These are phyloP conservation scores for Myriosclerotinia duriaeana DNA, from an alignment of 2,329 filamentous ascomycete genomes.

Conservation along the genomic window DNA sequence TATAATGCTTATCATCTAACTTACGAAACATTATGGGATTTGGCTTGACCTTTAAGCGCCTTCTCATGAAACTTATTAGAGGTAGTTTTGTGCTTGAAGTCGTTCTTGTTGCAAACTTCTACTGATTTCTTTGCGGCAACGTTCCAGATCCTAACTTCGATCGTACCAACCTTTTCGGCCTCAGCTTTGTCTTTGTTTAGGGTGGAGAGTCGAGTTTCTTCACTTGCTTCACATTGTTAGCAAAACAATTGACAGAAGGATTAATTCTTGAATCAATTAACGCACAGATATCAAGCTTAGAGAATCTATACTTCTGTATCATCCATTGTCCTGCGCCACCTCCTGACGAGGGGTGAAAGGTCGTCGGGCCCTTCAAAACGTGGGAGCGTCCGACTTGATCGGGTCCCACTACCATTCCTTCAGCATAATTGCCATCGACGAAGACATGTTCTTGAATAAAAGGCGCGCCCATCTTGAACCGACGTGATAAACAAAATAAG, in stretches of 20 bases:
- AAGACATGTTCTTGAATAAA: not conserved
- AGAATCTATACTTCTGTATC: conserved; percentile 3
- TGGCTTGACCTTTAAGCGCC: conserved; percentile 16
- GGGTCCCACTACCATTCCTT: accelerated
- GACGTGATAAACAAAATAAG: not conserved
- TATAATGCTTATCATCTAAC: not conserved
- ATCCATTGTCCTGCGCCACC: not conserved
- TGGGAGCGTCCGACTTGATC: too few relatives aligned
- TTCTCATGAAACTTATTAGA: conserved; percentile 19
- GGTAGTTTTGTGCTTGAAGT: too few relatives aligned
- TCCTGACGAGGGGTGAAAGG: not conserved
- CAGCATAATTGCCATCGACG: not conserved
- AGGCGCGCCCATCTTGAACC: not conserved
- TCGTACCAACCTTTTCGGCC: conserved; percentile 11
- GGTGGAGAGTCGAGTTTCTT: not conserved
- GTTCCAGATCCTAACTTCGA: conserved; percentile 1
- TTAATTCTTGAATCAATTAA: not conserved
- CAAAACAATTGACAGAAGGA: not conserved
- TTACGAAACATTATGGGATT: conserved; percentile 19
- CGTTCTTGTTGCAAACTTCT: not conserved
- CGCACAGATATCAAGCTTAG: conserved; percentile 15
- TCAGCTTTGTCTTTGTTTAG: not conserved
- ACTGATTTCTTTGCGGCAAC: not conserved
- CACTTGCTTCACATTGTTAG: not conserved
- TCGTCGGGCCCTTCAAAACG: not conserved